phyloP scores from a whole-genome alignment of 2,329 filamentous ascomycete species.

The Exserohilum rostratum region DNA sequence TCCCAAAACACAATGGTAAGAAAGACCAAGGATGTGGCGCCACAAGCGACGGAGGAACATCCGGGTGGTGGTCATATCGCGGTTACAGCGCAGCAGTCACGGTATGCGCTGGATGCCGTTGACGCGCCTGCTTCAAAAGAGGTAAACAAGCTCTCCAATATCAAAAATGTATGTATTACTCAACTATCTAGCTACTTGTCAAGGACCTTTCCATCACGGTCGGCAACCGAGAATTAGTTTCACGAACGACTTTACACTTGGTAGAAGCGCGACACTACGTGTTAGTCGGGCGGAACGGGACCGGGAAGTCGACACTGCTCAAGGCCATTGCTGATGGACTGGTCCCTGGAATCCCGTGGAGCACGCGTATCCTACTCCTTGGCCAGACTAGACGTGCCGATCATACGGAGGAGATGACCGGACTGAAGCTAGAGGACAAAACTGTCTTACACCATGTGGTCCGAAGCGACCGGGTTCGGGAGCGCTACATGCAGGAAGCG shows the following conservation, averaged over 20 bases:
- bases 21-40: conserved; percentile 31
- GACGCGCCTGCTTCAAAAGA: conserved; percentile 49
- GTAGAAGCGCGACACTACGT: conserved; percentile 79
- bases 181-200: conserved; percentile 52
- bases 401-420: conserved; percentile 43
- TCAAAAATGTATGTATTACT: neutral
- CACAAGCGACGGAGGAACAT: conserved; percentile 25
- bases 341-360: conserved; percentile 66
- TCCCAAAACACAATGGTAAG: conserved; percentile 32
- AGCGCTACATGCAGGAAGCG: conserved; percentile 67
- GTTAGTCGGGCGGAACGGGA: conserved; percentile 79
- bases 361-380: conserved; percentile 42
- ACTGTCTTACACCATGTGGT: conserved; percentile 73
- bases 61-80: conserved; percentile 35
- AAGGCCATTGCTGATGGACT: conserved; percentile 78
- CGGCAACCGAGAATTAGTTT: conserved; percentile 68
- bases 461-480: conserved; percentile 55
- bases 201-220: conserved; percentile 76
- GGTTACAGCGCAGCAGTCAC: conserved; percentile 48
- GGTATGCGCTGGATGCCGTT: conserved; percentile 47
- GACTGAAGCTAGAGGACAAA: conserved; percentile 29
- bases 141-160: conserved; percentile 16
- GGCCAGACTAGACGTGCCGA: conserved; percentile 39
- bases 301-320: conserved; percentile 80
- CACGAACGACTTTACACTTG: conserved; percentile 71